Percentiles rank a stretch among this genome's conserved stretches.
Conservation (phyloP, 2,329 filamentous ascomycete species). For the Fusarium nodosum region DNA sequence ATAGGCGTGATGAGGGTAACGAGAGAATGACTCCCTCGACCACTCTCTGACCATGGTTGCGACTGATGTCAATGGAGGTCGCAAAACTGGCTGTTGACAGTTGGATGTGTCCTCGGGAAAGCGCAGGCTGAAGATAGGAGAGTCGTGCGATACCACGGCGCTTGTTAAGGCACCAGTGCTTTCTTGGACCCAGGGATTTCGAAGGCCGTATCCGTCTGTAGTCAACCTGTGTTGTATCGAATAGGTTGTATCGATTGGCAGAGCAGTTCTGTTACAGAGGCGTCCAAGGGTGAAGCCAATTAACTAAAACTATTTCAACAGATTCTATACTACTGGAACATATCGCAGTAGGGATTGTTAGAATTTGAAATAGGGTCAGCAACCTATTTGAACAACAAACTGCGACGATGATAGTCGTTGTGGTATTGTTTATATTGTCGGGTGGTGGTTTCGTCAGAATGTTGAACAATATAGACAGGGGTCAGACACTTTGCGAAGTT, state of each 20-base stretch:
- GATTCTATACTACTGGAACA: conserved; percentile 25
- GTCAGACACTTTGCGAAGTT: not conserved
- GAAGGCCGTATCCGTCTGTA: not conserved
- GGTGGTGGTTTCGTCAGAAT: not conserved
- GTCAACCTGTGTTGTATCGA: not conserved
- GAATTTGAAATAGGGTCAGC: conserved; percentile 1
- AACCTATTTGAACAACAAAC: not conserved
- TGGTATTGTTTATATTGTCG: not conserved
- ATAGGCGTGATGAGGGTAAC: conserved; percentile 54
- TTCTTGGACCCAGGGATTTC: not conserved
- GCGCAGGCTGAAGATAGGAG: not conserved
- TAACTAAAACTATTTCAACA: conserved; percentile 1
- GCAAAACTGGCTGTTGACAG: conserved; percentile 1
- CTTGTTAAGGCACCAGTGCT: not conserved
- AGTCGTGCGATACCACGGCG: not conserved
- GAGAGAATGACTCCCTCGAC: conserved; percentile 58
- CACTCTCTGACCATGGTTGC: conserved; percentile 59
- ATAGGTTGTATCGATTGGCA: not conserved
- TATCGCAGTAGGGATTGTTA: conserved; percentile 21
- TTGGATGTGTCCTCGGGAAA: conserved; percentile 2
- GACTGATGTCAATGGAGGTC: conserved; percentile 7
- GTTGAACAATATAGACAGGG: conserved; percentile 7
- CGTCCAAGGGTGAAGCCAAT: not conserved
- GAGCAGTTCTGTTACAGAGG: not conserved
- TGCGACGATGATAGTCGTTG: not conserved